These are phyloP conservation scores for Neopestalotiopsis rosae DNA, from an alignment of 2,329 filamentous ascomycete genomes.

Conservation along the genomic window DNA sequence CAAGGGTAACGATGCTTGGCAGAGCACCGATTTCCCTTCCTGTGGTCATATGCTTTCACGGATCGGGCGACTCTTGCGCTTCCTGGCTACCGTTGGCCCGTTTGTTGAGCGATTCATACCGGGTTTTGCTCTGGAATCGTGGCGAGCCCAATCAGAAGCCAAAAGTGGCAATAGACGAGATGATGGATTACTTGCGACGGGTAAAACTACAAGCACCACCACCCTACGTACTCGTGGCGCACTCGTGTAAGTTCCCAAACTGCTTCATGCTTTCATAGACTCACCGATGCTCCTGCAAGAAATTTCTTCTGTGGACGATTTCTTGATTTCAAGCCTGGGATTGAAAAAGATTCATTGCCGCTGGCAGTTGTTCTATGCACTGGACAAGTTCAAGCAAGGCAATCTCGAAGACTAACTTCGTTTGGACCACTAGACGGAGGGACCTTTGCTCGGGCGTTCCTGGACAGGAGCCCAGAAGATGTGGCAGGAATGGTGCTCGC, in stretches of 20 bases:
- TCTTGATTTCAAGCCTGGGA: no score
- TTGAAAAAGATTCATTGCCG: no score
- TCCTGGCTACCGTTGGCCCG: slow-evolving; percentile 30
- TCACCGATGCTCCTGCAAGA: no score
- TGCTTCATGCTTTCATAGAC: no score
- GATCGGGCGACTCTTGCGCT: slow-evolving; percentile 33
- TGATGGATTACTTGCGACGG: slow-evolving; percentile 25
- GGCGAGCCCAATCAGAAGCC: slow-evolving; percentile 23
- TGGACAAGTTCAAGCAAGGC: no score
- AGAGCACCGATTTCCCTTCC: slow-evolving; percentile 19
- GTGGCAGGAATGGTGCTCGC: slow-evolving; percentile 33
- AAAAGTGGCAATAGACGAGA: slow-evolving; percentile 22
- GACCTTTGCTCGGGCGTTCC: slow-evolving; percentile 33
- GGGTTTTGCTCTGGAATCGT: slow-evolving; percentile 32
- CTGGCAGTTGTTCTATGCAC: no score
- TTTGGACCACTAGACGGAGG: slow-evolving; percentile 26
- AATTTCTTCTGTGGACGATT: no score
- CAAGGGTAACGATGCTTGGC: background rate
- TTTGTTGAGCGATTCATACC: slow-evolving; percentile 23
- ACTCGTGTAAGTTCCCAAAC: slow-evolving; percentile 25
- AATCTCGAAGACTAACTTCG: no score
- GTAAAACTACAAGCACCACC: slow-evolving; percentile 15
- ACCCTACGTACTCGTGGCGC: slow-evolving; percentile 33
- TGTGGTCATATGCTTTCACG: slow-evolving; percentile 37
- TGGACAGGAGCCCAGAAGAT: slow-evolving; percentile 21